Evolutionary conservation across 192 early-diverging fungal species (phyloP).

Genomic region (Podochytrium sp.): DNA sequence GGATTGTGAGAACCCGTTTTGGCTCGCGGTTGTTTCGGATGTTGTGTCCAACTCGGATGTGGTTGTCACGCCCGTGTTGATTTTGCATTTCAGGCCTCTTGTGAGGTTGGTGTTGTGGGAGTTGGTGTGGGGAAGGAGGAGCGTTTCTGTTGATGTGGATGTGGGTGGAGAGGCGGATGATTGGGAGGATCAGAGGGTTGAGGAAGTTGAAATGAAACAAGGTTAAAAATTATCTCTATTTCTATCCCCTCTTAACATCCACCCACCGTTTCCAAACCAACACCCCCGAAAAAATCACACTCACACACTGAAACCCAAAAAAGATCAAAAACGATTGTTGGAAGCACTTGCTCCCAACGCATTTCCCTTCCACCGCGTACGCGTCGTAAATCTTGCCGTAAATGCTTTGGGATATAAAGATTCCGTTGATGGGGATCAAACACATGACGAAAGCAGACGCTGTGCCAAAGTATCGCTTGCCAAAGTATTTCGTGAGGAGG

Average conservation of each 20-base stretch:
- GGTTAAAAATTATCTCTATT: background rate
- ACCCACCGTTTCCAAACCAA: conserved; percentile 9
- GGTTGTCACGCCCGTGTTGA: background rate
- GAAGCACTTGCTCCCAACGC: conserved; percentile 10
- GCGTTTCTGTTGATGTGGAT: background rate
- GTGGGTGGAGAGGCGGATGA: background rate
- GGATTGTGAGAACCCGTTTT: too few species aligned
- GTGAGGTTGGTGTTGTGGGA: background rate
- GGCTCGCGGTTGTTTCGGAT: too few species aligned
- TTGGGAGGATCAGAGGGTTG: background rate
- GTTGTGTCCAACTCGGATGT: background rate
- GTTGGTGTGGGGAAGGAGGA: background rate
- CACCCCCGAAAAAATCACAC: conserved; percentile 8
- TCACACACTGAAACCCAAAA: conserved; percentile 9
- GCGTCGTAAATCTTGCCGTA: conserved; percentile 32
- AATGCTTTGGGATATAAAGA: conserved; percentile 29
- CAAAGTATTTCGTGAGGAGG: conserved; percentile 29
- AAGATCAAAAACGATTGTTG: background rate
- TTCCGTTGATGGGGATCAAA: conserved; percentile 33
- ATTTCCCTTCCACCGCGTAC: background rate
- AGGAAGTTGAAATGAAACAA: background rate
- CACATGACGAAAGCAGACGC: conserved; percentile 35
- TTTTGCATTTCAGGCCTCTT: background rate
- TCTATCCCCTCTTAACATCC: background rate
- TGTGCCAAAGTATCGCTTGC: conserved; percentile 32